Base-by-base conservation (phyloP, 106 monocot genomes). In the Acorus calamus region DNA sequence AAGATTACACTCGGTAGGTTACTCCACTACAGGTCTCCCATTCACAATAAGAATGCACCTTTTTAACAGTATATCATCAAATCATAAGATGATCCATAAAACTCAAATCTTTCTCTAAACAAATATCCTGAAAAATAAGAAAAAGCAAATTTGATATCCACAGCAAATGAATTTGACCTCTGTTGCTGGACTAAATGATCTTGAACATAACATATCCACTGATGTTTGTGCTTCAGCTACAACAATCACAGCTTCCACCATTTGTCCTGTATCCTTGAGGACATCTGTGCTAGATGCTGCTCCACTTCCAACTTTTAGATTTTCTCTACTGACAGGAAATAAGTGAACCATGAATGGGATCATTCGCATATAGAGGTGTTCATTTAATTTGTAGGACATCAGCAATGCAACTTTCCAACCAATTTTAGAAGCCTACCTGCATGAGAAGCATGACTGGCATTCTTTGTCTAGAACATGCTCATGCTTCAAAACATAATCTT, bases 401-500 rank as follows among this genome's bases (percentile, higher is more conserved):
- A 0, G 44, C 10, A 67, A 13, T 5, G 55, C 8, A 14, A 60
- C 14, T 12, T 47, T 42, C 53, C 5, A 3, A 9, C 8, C 9
- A 42, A 14, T 42, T 52, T 49, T 44, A 45, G 42, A 42, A 58
- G 42, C 57, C 61, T 61, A 89, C 89, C 79, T 72, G 45, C 62
- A 75, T 10, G 69, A 10, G 49, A 67, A 71, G 66, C 89, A 85
- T 47, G 66, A 65, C 41, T 71, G 57, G 69, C 71, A 80, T 10
- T 62, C 55, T 46, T 62, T 66, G 9, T 59, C 70, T 50, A 73
- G 52, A 60, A 5, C 49, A 72, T 67, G 61, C 51, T 75, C 72
- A 70, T 85, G 82, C 62, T 50, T 73, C 48, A 74, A 66, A 60
- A 78, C 70, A 78, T 89, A 83, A 60, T 77, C 73, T 78, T 80